Conservation (phyloP, 306 rosid species). For the Malus sylvestris region DNA sequence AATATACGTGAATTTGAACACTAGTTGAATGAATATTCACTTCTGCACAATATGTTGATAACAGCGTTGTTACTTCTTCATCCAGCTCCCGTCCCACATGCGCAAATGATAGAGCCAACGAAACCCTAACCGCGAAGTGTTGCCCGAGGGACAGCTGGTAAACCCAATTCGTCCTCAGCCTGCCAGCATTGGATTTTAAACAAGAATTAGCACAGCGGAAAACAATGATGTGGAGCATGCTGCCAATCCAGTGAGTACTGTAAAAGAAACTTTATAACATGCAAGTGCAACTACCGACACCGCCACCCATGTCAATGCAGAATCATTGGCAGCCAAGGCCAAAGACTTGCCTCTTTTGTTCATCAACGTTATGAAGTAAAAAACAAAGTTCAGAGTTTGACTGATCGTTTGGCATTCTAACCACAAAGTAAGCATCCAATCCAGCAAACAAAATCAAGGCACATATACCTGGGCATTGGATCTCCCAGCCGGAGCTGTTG, state of each 20-base stretch:
- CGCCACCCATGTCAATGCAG: not conserved
- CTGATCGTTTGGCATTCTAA: not conserved
- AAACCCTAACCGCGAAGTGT: constrained; percentile 55
- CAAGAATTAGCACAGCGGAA: constrained; percentile 1
- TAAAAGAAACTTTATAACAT: no score
- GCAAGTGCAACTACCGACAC: no score
- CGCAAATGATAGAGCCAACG: not conserved
- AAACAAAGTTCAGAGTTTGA: not conserved
- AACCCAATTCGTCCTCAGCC: constrained; percentile 81
- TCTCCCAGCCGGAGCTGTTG: constrained; percentile 55
- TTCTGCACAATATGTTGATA: constrained; percentile 61
- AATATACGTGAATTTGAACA: constrained; percentile 10
- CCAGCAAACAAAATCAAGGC: not conserved
- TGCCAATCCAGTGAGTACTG: not conserved
- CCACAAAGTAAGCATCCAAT: not conserved
- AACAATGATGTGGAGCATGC: not conserved
- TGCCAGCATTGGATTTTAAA: constrained; percentile 30
- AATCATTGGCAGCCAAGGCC: not conserved
- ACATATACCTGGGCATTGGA: constrained; percentile 54
- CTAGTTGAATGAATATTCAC: constrained; percentile 13
- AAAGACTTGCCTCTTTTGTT: not conserved
- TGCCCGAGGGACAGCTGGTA: constrained; percentile 91
- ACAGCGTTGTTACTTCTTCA: not conserved
- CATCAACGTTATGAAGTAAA: not conserved
- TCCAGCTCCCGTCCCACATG: constrained; percentile 4